phyloP scores from a whole-genome alignment of 148 eudicot species.

The Euryodendron excelsum region DNA sequence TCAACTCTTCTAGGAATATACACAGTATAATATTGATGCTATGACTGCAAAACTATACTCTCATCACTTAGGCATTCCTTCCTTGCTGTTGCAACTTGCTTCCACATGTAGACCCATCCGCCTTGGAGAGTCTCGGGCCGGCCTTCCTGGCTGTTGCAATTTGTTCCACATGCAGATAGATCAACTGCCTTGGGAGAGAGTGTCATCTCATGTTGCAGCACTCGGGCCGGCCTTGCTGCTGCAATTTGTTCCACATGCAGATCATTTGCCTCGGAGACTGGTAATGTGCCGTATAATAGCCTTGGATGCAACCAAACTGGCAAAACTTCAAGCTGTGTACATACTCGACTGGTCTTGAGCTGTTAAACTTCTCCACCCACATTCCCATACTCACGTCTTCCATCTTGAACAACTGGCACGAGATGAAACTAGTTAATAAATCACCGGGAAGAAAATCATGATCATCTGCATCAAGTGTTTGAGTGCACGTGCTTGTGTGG shows the following conservation, averaged over 20 bases:
- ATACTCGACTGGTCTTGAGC: slow-evolving; percentile 56
- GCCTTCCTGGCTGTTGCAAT: too few relatives aligned
- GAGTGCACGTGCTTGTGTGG: neutral
- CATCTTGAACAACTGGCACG: slow-evolving; percentile 86
- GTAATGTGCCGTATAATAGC: slow-evolving; percentile 78
- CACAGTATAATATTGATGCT: slow-evolving; percentile 22
- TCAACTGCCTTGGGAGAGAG: neutral
- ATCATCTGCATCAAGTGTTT: neutral
- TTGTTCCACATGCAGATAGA: too few relatives aligned
- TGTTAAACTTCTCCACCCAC: slow-evolving; percentile 89
- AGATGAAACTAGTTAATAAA: slow-evolving; percentile 4
- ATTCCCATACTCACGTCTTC: slow-evolving; percentile 98
- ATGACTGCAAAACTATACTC: slow-evolving; percentile 28
- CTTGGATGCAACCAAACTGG: slow-evolving; percentile 88
- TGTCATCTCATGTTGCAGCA: slow-evolving; percentile 94
- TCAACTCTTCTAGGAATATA: slow-evolving; percentile 10
- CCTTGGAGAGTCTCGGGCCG: too few relatives aligned
- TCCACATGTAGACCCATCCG: too few relatives aligned
- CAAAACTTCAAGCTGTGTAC: slow-evolving; percentile 73
- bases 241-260: slow-evolving; percentile 88
- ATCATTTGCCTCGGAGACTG: slow-evolving; percentile 94
- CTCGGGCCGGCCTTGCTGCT: slow-evolving; percentile 45
- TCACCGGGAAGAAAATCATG: neutral
- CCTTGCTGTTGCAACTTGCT: too few relatives aligned
- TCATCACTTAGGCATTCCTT: too few relatives aligned